Conservation (phyloP, 73 alveolate genomes). For the Paramecium octaurelia region DNA sequence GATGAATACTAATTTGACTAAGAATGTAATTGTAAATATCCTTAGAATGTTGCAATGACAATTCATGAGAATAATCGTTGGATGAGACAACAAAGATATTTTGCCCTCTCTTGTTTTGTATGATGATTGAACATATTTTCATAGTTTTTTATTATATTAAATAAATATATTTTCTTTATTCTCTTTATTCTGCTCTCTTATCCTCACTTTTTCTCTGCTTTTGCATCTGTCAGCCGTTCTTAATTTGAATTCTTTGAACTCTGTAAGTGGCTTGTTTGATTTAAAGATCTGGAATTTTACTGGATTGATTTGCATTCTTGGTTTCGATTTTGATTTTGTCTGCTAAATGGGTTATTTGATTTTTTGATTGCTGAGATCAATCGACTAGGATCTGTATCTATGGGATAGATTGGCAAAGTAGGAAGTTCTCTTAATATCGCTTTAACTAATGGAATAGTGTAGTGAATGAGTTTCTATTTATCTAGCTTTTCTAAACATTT, state of each 20-base stretch:
- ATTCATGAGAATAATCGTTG: constrained; percentile 47
- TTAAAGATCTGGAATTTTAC: constrained; percentile 7
- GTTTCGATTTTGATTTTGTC: not conserved
- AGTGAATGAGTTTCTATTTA: constrained; percentile 19
- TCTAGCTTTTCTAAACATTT: not conserved
- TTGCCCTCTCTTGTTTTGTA: constrained; percentile 26
- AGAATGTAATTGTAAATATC: constrained; percentile 23
- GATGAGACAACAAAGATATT: constrained; percentile 41
- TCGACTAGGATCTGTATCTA: not conserved
- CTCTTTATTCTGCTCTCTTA: not conserved
- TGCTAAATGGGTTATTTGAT: not conserved
- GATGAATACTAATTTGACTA: not conserved
- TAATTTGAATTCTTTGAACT: constrained; percentile 33
- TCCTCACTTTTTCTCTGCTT: not conserved
- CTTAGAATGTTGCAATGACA: not conserved
- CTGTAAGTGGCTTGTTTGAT: constrained; percentile 6
- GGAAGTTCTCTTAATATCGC: not conserved
- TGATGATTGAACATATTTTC: constrained; percentile 37
- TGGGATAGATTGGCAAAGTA: not conserved
- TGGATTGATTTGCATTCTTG: not conserved
- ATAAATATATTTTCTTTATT: constrained; percentile 1
- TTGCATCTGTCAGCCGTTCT: not conserved
- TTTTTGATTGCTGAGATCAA: not conserved
- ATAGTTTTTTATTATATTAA: not conserved
- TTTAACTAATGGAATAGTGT: not conserved